Evolutionary conservation across 2,329 filamentous ascomycete genomes (phyloP).

Genomic region (Dactylellina parvicollis): DNA sequence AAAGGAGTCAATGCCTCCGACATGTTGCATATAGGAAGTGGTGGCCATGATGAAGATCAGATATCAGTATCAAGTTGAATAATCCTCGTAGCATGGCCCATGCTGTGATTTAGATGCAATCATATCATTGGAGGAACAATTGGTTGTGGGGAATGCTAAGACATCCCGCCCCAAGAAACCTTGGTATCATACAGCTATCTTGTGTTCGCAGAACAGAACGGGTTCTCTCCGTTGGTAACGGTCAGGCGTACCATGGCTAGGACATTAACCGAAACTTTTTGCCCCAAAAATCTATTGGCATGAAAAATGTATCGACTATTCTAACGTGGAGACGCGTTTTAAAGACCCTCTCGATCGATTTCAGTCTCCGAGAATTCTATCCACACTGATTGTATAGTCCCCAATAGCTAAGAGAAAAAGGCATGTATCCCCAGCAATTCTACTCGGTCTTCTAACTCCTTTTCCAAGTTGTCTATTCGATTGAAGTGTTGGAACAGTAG

Average conservation of each 20-base stretch:
- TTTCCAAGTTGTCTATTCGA: too few species aligned
- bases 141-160: constrained; percentile 44
- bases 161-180: constrained; percentile 2
- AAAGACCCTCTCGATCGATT: too few species aligned
- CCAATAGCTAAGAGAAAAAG: too few species aligned
- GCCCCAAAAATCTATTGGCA: background rate
- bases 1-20: constrained; percentile 52
- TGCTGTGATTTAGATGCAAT: constrained; percentile 18
- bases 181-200: constrained; percentile 15
- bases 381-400: background rate
- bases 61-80: constrained; percentile 12
- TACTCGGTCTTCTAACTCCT: too few species aligned
- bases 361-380: background rate
- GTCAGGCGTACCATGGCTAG: constrained; percentile 35
- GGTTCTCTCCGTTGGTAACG: constrained; percentile 27
- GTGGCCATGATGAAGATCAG: constrained; percentile 39
- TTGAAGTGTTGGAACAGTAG: too few species aligned
- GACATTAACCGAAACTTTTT: constrained; percentile 50
- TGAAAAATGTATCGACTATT: background rate
- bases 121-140: constrained; percentile 53
- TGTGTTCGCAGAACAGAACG: background rate
- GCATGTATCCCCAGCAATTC: too few species aligned
- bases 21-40: constrained; percentile 25
- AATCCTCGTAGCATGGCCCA: constrained; percentile 15
- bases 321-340: too few species aligned